Base-by-base conservation (phyloP, 179 eudicot genomes). In the Dionaea muscipula region DNA sequence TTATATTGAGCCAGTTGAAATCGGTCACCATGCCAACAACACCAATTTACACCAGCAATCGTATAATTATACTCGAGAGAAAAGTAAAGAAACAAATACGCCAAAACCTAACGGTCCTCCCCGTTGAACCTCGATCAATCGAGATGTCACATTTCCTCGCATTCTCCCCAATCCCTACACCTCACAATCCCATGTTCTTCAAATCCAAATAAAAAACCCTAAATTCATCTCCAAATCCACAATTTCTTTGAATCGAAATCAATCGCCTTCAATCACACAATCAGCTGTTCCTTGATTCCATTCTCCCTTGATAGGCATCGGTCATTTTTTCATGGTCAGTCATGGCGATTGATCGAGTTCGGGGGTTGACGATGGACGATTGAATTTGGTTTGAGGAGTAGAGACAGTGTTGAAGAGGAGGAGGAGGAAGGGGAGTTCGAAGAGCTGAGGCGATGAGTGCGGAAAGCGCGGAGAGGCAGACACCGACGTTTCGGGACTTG, bases 401-500 rank as follows among this genome's bases (percentile, higher is more conserved):
- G n/a, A n/a, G n/a, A n/a, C n/a, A n/a, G n/a, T n/a, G n/a, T n/a
- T n/a, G n/a, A n/a, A n/a, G n/a, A n/a, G 8, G 35, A 3, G 35
- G 35, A 28, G 35, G 10, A 11, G 4, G 10, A 21, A 15, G 21
- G 47, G 19, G 22, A 43, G 9, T 21, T n/a, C 21, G 8, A 2
- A 2, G 5, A n/a, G 22, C 4, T 13, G 15, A 8, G 44, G 4
- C 16, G 19, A n/a, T 15, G 47, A 27, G 57, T 40, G 48, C 55
- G 53, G 72, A 72, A 74, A 72, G 67, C 48, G 31, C 74, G 11
- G 69, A 66, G 20, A 54, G 72, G 77, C 80, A 56, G 54, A 51
- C 67, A 61, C 64, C 64, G 61, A 65, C 81, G 50, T 74, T 67
- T 53, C 72, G 75, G 48, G 95, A 86, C 74, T 77, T 90, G 5